Evolutionary conservation across 2,329 filamentous ascomycete genomes (phyloP), one percentile per base, ranked within the genome.

Genomic region (Metarhizium album): DNA sequence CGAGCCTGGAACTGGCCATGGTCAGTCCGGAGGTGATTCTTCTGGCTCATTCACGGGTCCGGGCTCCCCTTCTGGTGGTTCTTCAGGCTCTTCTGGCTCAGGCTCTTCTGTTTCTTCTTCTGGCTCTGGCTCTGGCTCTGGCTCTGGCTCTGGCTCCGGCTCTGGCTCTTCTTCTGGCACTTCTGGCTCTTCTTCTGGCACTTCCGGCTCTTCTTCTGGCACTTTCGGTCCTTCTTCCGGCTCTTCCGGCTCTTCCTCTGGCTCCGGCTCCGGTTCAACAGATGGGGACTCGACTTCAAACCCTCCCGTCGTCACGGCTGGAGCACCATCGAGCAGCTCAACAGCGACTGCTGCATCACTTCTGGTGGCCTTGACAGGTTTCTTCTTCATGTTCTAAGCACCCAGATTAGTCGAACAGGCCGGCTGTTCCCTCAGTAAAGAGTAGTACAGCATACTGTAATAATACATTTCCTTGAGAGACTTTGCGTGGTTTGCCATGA

Each of bases 351-450:
- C 42, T 18, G 9, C 33, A 3, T 51, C 45, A 3, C 14, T 24
- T 45, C 37, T 53, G 45, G 22, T 31, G 31, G 48, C 31, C 31
- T 22, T 33, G 20, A 48, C 45, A 13, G 42, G 45, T n/a, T 13
- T 53, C 11, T 42, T 48, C 31, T 40, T 47, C 31, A 20, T 43
- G 22, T 14, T 49, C 18, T 52, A 45, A 46, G 22, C 7, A 6
- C 18, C 1, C 0, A 2, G 18, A 40, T 8, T 40, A 11, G n/a
- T 20, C 18, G 16, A 8, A 4, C 4, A 3, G 11, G 16, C 7
- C 4, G 14, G 2, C 33, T 35, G 33, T 35, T 35, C 33, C 7
- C 33, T 35, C 14, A 2, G 1, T 2, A 13, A 13, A 4, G 11
- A 13, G 33, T 1, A 13, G 11, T 13, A 14, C 13, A 2, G 1